A percentile compares a stretch with the other conserved stretches of the same genome.
Evolutionary conservation across 129 eudicot genomes (phyloP).

Genomic region (Rutidosis leptorrhynchoides): DNA sequence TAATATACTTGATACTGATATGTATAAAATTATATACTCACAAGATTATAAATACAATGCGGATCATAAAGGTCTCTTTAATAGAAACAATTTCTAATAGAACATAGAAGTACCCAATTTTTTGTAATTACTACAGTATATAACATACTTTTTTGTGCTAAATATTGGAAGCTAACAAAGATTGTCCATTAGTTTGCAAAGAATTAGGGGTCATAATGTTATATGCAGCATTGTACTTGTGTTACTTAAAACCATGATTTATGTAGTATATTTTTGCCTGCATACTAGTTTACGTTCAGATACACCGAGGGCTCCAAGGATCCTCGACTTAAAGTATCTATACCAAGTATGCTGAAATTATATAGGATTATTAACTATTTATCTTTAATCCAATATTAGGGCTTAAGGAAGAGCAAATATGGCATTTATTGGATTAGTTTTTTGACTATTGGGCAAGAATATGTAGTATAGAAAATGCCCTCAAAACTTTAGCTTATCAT

Average conservation of each 20-base stretch:
- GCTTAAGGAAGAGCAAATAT: neutral
- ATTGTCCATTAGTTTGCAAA: constrained; percentile 2
- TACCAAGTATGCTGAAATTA: neutral
- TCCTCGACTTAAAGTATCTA: constrained; percentile 11
- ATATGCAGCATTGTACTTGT: neutral
- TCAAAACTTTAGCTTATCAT: neutral
- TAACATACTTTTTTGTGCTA: no score
- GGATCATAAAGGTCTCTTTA: neutral
- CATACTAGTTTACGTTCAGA: constrained; percentile 11
- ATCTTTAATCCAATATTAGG: neutral
- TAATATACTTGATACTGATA: neutral
- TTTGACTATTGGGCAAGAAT: neutral
- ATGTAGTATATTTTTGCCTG: neutral
- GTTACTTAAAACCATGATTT: constrained; percentile 7
- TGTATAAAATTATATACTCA: neutral
- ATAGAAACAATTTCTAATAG: neutral
- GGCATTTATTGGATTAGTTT: neutral
- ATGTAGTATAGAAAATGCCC: neutral
- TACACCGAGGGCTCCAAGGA: neutral
- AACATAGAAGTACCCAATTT: neutral
- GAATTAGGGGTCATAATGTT: constrained; percentile 11
- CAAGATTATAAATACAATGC: neutral
- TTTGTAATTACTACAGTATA: no score
- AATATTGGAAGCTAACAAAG: neutral
- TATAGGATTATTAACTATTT: no score